Conservation (phyloP, 352 stramenopile genomes). For the Blastocystis sp. region DNA sequence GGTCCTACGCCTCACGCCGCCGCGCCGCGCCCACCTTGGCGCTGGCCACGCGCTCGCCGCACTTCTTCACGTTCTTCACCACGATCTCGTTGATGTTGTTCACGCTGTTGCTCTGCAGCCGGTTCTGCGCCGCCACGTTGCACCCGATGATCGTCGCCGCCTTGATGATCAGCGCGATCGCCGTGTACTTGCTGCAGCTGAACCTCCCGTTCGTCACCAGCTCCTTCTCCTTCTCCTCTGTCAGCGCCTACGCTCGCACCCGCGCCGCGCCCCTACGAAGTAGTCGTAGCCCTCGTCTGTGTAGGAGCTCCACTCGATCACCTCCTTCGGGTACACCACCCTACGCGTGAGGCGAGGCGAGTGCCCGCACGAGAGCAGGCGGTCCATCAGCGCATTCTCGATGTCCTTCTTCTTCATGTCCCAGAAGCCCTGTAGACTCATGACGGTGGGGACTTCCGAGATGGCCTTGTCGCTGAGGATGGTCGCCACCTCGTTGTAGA, state of each 20-base stretch:
- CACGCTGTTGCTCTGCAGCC: constrained; percentile 61
- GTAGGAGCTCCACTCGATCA: constrained; percentile 28
- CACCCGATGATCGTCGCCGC: constrained; percentile 45
- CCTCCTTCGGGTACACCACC: constrained; percentile 33
- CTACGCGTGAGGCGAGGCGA: neutral
- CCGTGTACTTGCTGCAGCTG: constrained; percentile 56
- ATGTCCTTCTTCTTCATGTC: constrained; percentile 63
- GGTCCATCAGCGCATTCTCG: constrained; percentile 60
- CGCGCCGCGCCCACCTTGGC: neutral
- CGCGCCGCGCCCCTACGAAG: neutral
- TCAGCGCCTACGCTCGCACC: constrained; percentile 15
- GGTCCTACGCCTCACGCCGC: neutral
- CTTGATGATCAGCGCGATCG: constrained; percentile 62
- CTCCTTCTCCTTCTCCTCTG: constrained; percentile 63
- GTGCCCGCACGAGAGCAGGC: neutral
- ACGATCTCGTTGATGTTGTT: constrained; percentile 62
- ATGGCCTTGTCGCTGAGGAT: constrained; percentile 47
- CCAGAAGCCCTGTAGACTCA: constrained; percentile 31
- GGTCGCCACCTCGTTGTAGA: constrained; percentile 55
- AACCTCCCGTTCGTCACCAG: constrained; percentile 40
- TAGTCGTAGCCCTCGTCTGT: constrained; percentile 37
- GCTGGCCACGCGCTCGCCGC: neutral
- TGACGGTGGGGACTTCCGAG: constrained; percentile 21
- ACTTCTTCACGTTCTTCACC: neutral
- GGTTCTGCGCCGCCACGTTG: constrained; percentile 48